Conservation (phyloP, 495 filamentous ascomycete genomes). For the Daldinia caldariorum region DNA sequence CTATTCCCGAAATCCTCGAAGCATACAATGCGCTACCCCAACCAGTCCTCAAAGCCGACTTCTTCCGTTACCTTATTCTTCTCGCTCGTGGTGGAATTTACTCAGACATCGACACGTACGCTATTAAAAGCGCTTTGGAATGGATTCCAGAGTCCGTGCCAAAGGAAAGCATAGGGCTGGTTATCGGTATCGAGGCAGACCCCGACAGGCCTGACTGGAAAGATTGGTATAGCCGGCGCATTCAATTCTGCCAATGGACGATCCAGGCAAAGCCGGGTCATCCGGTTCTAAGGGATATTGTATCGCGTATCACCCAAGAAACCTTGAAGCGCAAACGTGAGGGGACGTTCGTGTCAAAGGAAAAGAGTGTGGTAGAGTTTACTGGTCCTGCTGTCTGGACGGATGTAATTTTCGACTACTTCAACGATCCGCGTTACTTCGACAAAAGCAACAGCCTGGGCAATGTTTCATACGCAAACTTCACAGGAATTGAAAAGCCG, state of each 20-base stretch:
- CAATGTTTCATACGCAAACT: slow-evolving; percentile 86
- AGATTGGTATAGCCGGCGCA: slow-evolving; percentile 93
- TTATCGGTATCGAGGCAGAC: slow-evolving; percentile 96
- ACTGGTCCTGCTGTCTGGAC: slow-evolving; percentile 97
- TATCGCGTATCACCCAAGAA: slow-evolving; percentile 84
- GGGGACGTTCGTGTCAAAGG: slow-evolving; percentile 73
- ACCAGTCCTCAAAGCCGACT: slow-evolving; percentile 93
- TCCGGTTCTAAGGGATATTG: slow-evolving; percentile 87
- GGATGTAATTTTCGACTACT: slow-evolving; percentile 87
- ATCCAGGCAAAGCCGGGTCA: slow-evolving; percentile 96
- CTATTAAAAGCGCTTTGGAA: slow-evolving; percentile 80
- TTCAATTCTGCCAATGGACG: slow-evolving; percentile 99
- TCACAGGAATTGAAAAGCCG: slow-evolving; percentile 81
- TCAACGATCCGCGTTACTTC: slow-evolving; percentile 92
- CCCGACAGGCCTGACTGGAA: slow-evolving; percentile 92
- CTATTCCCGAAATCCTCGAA: slow-evolving; percentile 90
- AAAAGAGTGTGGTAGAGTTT: slow-evolving; percentile 91
- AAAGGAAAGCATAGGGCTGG: slow-evolving; percentile 77
- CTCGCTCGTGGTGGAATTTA: slow-evolving; percentile 95
- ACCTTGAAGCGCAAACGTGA: slow-evolving; percentile 78
- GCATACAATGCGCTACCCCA: slow-evolving; percentile 87
- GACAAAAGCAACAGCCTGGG: slow-evolving; percentile 74
- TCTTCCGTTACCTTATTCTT: slow-evolving; percentile 96
- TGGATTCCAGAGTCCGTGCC: slow-evolving; percentile 88
- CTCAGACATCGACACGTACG: slow-evolving; percentile 93